phyloP scores from a whole-genome alignment of 768 basidiomycete species.

The Leccinum obscurum region DNA sequence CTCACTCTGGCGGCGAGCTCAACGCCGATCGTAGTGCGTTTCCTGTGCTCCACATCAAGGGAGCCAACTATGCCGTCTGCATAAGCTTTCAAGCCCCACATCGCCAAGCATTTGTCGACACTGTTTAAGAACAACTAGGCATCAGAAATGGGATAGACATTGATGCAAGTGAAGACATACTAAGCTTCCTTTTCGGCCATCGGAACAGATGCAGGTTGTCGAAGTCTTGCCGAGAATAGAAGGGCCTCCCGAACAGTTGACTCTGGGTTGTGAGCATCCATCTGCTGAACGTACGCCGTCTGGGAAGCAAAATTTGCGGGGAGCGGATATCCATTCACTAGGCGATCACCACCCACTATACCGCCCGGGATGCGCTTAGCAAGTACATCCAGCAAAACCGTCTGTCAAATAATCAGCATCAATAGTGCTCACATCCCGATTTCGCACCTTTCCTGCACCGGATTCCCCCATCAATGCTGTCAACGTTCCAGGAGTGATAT shows the following conservation, averaged over 20 bases:
- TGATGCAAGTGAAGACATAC: constrained; percentile 42
- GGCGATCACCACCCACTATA: constrained; percentile 49
- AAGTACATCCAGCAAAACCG: constrained; percentile 58
- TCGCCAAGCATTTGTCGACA: constrained; percentile 57
- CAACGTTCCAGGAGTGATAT: constrained; percentile 50
- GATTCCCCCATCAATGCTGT: constrained; percentile 54
- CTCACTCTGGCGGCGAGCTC: constrained; percentile 56
- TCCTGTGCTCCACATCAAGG: constrained; percentile 47
- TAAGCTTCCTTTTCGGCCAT: constrained; percentile 75
- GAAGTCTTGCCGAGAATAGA: constrained; percentile 74
- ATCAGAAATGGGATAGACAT: background rate
- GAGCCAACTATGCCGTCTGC: constrained; percentile 68
- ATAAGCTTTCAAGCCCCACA: constrained; percentile 62
- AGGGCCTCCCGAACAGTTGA: constrained; percentile 82
- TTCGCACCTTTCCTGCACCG: constrained; percentile 31
- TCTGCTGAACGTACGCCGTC: constrained; percentile 61
- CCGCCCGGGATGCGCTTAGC: constrained; percentile 51
- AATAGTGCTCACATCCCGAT: background rate
- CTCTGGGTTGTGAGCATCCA: constrained; percentile 75
- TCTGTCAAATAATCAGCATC: constrained; percentile 33
- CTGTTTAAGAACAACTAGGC: constrained; percentile 21
- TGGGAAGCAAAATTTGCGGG: constrained; percentile 64
- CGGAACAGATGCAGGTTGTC: constrained; percentile 68
- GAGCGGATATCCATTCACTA: constrained; percentile 54
- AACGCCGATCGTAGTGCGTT: constrained; percentile 60